Evolutionary conservation across 176 grass and related monocot species (phyloP).

Genomic region (Carex scoparia): DNA sequence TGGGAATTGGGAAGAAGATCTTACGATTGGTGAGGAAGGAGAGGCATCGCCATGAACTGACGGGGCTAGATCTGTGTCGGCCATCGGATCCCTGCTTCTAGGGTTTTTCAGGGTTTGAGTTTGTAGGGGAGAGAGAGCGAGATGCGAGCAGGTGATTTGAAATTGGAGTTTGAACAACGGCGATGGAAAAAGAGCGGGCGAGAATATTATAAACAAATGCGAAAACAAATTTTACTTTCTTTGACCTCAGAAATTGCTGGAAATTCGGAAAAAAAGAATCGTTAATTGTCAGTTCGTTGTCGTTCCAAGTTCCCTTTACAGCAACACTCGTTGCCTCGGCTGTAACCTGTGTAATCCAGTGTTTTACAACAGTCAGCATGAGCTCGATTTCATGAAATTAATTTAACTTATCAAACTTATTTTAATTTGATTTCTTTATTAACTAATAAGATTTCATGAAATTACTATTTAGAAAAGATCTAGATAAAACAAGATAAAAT

Average conservation of each 20-base stretch:
- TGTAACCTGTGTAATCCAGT: too few relatives aligned
- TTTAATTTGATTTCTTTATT: too few relatives aligned
- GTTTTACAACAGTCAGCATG: too few relatives aligned
- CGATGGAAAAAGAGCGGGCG: constrained; percentile 21
- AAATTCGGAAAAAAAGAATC: neutral
- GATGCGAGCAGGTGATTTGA: constrained; percentile 10
- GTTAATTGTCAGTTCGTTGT: neutral
- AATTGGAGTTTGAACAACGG: constrained; percentile 19
- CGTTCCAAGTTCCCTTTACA: neutral
- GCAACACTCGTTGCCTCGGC: too few relatives aligned
- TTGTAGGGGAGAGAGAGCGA: neutral
- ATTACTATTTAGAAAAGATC: too few relatives aligned
- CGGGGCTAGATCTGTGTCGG: constrained; percentile 37
- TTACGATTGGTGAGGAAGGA: neutral
- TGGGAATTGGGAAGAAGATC: neutral
- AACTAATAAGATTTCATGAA: too few relatives aligned
- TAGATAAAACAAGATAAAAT: too few relatives aligned
- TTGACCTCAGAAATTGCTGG: neutral
- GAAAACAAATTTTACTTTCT: neutral
- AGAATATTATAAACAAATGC: neutral
- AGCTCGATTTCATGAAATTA: too few relatives aligned
- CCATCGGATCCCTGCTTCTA: constrained; percentile 50
- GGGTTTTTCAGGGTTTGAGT: constrained; percentile 27
- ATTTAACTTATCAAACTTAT: too few relatives aligned
- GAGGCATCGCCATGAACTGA: constrained; percentile 13